Conservation (phyloP, 176 grass and related monocot species). For the Areca catechu region DNA sequence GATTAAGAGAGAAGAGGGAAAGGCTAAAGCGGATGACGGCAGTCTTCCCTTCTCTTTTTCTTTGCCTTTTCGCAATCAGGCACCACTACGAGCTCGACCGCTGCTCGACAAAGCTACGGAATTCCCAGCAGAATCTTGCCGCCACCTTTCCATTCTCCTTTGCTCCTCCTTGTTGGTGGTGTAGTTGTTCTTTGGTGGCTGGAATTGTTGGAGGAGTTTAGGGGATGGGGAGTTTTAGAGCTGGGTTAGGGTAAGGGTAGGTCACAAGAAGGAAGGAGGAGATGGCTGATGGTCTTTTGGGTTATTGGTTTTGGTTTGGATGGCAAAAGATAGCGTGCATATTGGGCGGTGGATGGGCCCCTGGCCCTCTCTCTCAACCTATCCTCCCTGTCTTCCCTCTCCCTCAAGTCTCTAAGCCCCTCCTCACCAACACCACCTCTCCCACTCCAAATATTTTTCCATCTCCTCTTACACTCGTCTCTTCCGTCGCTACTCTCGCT, state of each 20-base stretch:
- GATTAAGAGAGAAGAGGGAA: background rate
- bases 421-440: background rate
- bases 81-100: too few species aligned
- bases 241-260: slow-evolving; percentile 13
- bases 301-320: background rate
- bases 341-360: slow-evolving; percentile 12
- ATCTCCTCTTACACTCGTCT: background rate
- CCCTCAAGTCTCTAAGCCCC: too few species aligned
- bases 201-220: background rate
- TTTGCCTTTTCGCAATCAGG: slow-evolving; percentile 16
- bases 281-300: background rate
- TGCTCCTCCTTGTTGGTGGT: too few species aligned
- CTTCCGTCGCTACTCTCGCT: too few species aligned
- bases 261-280: slow-evolving; percentile 2
- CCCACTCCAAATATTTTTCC: background rate
- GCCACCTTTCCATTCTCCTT: too few species aligned
- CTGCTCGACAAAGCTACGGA: too few species aligned
- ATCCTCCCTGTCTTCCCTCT: background rate
- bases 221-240: background rate
- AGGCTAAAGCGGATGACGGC: slow-evolving; percentile 26
- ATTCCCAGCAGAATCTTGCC: too few species aligned
- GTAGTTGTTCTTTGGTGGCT: too few species aligned
- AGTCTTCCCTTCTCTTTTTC: slow-evolving; percentile 25
- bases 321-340: background rate
- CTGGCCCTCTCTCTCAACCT: slow-evolving; percentile 1